phyloP scores from a whole-genome alignment of 495 filamentous ascomycete genomes.

The Penicillium malachiteum region DNA sequence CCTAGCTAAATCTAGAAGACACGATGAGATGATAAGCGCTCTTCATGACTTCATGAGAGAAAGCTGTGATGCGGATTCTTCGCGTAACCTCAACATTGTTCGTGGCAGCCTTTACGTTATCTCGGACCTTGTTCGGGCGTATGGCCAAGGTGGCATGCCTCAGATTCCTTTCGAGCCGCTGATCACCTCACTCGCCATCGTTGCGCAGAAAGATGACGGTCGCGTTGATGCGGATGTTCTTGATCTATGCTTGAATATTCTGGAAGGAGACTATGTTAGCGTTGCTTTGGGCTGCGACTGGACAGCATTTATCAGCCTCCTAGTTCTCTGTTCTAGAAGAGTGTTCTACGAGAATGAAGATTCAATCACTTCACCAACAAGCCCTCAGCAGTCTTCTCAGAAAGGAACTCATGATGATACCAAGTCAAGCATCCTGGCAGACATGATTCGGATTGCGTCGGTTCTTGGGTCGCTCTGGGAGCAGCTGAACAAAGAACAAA shows the following conservation, averaged over 20 bases:
- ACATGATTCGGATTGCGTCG: slow-evolving; percentile 38
- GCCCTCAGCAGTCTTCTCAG: slow-evolving; percentile 23
- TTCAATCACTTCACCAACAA: slow-evolving; percentile 15
- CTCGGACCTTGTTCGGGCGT: slow-evolving; percentile 53
- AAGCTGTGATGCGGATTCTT: slow-evolving; percentile 39
- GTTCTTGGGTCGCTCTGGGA: slow-evolving; percentile 44
- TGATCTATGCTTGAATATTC: slow-evolving; percentile 40
- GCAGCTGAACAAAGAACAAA: slow-evolving; percentile 39
- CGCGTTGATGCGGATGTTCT: slow-evolving; percentile 58
- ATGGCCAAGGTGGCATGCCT: slow-evolving; percentile 64
- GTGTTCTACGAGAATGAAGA: slow-evolving; percentile 38
- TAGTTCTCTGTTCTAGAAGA: slow-evolving; percentile 68
- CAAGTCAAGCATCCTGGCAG: slow-evolving; percentile 40
- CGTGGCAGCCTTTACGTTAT: slow-evolving; percentile 69
- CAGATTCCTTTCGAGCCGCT: slow-evolving; percentile 47
- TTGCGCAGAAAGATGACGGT: slow-evolving; percentile 51
- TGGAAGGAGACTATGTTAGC: slow-evolving; percentile 38
- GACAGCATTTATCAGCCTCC: slow-evolving; percentile 35
- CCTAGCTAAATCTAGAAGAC: slow-evolving; percentile 76
- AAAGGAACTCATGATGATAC: slow-evolving; percentile 32
- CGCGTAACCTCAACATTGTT: slow-evolving; percentile 60
- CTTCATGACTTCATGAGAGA: slow-evolving; percentile 62
- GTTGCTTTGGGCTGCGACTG: slow-evolving; percentile 38
- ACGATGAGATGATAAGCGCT: slow-evolving; percentile 64
- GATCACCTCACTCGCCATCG: slow-evolving; percentile 57